Percentiles rank a stretch among this genome's conserved stretches.
phyloP scores from a whole-genome alignment of 495 filamentous ascomycete species.

The Aspergillus heteromorphus region DNA sequence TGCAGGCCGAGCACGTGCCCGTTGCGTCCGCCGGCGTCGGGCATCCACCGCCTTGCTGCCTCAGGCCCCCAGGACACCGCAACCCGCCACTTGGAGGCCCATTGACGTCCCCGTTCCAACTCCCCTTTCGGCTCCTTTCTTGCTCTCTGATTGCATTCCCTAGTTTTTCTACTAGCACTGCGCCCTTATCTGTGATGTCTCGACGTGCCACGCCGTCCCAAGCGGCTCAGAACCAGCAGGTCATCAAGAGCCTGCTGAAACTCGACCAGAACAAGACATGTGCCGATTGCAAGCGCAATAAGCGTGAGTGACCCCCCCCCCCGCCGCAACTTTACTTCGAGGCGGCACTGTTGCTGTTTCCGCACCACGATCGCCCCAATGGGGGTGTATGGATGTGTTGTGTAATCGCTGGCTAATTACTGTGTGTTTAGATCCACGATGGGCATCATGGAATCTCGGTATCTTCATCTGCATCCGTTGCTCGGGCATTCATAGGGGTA shows the following conservation, averaged over 20 bases:
- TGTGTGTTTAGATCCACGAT: constrained; percentile 71
- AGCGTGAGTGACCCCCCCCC: constrained; percentile 57
- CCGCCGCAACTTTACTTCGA: not conserved
- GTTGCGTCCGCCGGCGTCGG: constrained; percentile 9
- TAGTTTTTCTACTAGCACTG: constrained; percentile 10
- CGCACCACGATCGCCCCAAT: not conserved
- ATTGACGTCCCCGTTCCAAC: constrained; percentile 12
- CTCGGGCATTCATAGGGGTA: constrained; percentile 95
- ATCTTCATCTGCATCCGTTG: constrained; percentile 97
- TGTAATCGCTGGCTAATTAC: constrained; percentile 7
- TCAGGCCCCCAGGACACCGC: constrained; percentile 18
- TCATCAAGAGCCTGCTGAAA: constrained; percentile 89
- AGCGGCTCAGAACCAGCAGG: constrained; percentile 81
- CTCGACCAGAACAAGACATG: constrained; percentile 91
- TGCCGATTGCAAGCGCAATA: constrained; percentile 98
- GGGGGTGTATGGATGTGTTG: not conserved
- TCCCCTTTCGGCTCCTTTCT: constrained; percentile 6
- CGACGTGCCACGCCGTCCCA: constrained; percentile 74
- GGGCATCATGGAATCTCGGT: constrained; percentile 96
- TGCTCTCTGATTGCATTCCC: constrained; percentile 3
- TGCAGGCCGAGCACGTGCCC: constrained; percentile 11
- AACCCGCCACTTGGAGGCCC: constrained; percentile 1
- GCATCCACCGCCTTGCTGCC: constrained; percentile 11
- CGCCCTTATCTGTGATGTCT: constrained; percentile 60
- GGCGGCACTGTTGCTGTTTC: not conserved